These are phyloP conservation scores for Claviceps humidiphila DNA, from an alignment of 2,329 filamentous ascomycete species.

Conservation along the genomic window DNA sequence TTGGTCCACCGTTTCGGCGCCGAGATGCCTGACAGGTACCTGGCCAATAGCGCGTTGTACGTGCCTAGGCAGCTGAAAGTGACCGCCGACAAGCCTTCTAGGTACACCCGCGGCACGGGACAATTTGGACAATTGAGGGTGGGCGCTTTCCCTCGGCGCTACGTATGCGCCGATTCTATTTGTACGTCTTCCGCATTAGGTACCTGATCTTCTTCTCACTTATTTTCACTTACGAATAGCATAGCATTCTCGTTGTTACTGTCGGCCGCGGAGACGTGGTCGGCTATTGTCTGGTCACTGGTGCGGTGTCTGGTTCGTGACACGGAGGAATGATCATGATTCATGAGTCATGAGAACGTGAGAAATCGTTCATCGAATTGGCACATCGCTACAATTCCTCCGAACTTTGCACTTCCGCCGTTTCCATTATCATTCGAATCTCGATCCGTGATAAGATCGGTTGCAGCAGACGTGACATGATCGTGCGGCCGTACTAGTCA, in stretches of 20 bases:
- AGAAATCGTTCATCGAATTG: neutral
- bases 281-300: too few species aligned
- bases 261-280: neutral
- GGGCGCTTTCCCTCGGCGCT: too few species aligned
- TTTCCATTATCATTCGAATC: too few species aligned
- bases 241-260: neutral
- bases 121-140: too few species aligned
- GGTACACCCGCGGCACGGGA: neutral
- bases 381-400: too few species aligned
- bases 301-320: neutral
- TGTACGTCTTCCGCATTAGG: neutral
- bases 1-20: neutral
- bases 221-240: neutral
- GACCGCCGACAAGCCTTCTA: neutral
- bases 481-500: neutral
- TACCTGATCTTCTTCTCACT: neutral
- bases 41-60: slow-evolving; percentile 15
- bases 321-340: neutral
- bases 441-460: neutral
- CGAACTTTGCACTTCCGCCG: too few species aligned
- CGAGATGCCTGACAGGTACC: slow-evolving; percentile 12
- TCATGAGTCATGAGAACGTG: neutral
- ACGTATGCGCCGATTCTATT: too few species aligned
- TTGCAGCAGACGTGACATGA: neutral
- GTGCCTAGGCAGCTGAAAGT: slow-evolving; percentile 12